Base-by-base conservation (phyloP, 2,329 filamentous ascomycete genomes). In the Aureobasidium sp. region DNA sequence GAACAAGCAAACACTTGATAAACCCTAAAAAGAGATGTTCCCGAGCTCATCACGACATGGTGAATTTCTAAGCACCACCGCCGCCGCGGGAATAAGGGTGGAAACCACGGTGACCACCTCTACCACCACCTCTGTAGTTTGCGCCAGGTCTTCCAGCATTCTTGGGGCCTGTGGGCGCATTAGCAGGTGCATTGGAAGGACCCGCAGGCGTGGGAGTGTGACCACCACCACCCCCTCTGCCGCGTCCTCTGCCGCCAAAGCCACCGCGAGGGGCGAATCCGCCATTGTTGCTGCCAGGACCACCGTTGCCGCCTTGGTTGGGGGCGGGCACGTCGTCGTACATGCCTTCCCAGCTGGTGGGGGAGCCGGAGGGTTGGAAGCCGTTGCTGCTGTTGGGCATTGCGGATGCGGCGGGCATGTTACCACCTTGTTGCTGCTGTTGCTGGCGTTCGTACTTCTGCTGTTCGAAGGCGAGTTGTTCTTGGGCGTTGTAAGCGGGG, bases 321-420 rank as follows among this genome's bases (percentile, higher is more conserved):
- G 90, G 90, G 71, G 93, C 90, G 16, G 91, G 92, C 2, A 92
- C 90, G 72, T 97, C 93, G 72, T 97, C 93, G 74, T 97, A 97
- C 91, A 96, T 96, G 70, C 93, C 93, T 74, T 97, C 93, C 91
- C 92, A 97, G 44, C 88, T 92, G 29, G 89, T 90, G n/a, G 88
- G 88, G 16, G 85, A 85, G 48, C 84, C 85, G 61, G 78, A 78
- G 41, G 82, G 69, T 73, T 80, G 73, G 72, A 74, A 58, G 30
- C 74, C 74, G 61, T 64, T 78, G 74, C 68, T 71, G 68, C 44
- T 45, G 45, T 59, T 59, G 57, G 66, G 69, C 63, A 67, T 72
- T 71, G 79, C 75, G 73, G 51, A 74, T 73, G 51, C 30, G 13
- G 29, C 53, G 16, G 53, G 25, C 37, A 57, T 36, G n/a, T 30